These are phyloP conservation scores for Aspergillus ellipticus DNA, from an alignment of 495 filamentous ascomycete species.

Conservation along the genomic window DNA sequence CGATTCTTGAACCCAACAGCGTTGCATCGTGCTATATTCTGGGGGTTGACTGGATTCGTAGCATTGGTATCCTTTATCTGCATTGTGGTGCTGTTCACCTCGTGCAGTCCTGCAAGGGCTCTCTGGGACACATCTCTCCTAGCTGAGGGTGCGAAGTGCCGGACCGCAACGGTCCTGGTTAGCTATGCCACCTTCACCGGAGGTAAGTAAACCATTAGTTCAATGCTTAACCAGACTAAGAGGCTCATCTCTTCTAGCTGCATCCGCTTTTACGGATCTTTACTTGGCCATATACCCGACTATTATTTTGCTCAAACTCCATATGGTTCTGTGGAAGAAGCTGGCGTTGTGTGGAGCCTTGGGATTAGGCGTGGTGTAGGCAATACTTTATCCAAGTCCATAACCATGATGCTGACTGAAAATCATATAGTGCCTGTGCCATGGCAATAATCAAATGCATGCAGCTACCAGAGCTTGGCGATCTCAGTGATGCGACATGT, in stretches of 20 bases:
- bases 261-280: slow-evolving; percentile 42
- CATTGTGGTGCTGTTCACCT: slow-evolving; percentile 33
- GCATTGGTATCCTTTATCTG: slow-evolving; percentile 19
- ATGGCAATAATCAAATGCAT: slow-evolving; percentile 40
- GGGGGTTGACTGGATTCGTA: slow-evolving; percentile 20
- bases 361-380: slow-evolving; percentile 37
- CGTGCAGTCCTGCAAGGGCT: slow-evolving; percentile 37
- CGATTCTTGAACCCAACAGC: slow-evolving; percentile 35
- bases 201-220: slow-evolving; percentile 14
- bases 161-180: slow-evolving; percentile 30
- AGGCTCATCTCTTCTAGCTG: slow-evolving; percentile 6
- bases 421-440: slow-evolving; percentile 18
- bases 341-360: slow-evolving; percentile 40
- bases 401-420: neutral
- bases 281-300: slow-evolving; percentile 50
- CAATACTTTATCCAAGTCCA: neutral
- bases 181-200: slow-evolving; percentile 32
- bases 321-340: slow-evolving; percentile 45
- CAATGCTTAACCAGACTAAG: neutral
- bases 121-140: slow-evolving; percentile 38
- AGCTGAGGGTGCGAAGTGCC: slow-evolving; percentile 28
- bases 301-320: slow-evolving; percentile 40
- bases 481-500: slow-evolving; percentile 39
- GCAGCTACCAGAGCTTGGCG: slow-evolving; percentile 31
- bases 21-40: slow-evolving; percentile 27